Percentiles rank a stretch among this genome's conserved stretches.
Conservation (phyloP, 176 grass and related monocot species). For the Oropetium thomaeum region DNA sequence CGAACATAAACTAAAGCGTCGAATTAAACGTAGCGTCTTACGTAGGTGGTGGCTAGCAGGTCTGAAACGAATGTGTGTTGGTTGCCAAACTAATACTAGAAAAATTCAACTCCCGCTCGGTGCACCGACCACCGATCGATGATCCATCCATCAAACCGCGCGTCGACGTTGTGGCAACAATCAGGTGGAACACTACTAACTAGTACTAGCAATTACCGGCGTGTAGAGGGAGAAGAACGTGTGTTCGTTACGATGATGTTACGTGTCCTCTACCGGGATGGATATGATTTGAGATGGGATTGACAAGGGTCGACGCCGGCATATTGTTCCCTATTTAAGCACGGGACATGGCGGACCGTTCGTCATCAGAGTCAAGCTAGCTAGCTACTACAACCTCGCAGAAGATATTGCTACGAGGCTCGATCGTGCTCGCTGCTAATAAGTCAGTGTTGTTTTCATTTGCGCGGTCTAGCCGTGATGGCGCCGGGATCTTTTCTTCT, state of each 20-base stretch:
- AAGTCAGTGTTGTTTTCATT: too few relatives aligned
- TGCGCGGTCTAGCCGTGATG: not conserved
- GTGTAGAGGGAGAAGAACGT: not conserved
- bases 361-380: not conserved
- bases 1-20: not conserved
- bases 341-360: not conserved
- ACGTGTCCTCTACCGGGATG: not conserved
- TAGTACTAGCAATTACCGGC: not conserved
- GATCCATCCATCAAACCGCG: not conserved
- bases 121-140: not conserved
- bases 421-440: too few relatives aligned
- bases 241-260: not conserved
- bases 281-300: not conserved
- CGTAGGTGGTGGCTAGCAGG: too few relatives aligned
- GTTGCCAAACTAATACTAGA: not conserved
- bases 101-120: not conserved
- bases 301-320: not conserved
- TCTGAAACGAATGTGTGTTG: slow-evolving; percentile 29
- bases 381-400: too few relatives aligned
- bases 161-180: not conserved
- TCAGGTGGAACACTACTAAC: slow-evolving; percentile 6
- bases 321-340: slow-evolving; percentile 15
- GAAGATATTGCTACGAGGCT: not conserved
- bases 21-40: not conserved
- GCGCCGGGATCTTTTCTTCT: not conserved